phyloP scores from a whole-genome alignment of 2,329 filamentous ascomycete species.

The Lachnellula cervina region DNA sequence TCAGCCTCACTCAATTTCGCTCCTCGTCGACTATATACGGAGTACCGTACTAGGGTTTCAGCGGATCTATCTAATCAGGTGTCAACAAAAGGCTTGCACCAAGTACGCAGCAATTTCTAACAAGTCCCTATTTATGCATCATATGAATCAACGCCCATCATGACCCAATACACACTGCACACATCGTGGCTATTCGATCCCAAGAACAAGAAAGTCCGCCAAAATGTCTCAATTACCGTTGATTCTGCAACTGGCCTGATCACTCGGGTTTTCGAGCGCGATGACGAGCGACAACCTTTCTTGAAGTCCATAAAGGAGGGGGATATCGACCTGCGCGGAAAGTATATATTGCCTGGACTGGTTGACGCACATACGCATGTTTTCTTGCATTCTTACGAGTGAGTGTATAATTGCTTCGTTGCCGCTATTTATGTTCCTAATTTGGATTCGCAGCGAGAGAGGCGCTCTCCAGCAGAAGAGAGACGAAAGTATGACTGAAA shows the following conservation, averaged over 20 bases:
- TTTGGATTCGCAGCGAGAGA: constrained; percentile 32
- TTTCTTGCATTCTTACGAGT: constrained; percentile 48
- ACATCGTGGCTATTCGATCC: constrained; percentile 45
- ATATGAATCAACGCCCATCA: neutral
- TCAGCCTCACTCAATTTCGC: too few relatives aligned
- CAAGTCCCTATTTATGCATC: too few relatives aligned
- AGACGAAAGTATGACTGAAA: constrained; percentile 53
- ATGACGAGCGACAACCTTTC: constrained; percentile 8
- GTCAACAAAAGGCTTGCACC: too few relatives aligned
- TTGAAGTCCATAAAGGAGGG: constrained; percentile 25
- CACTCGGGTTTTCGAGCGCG: constrained; percentile 30
- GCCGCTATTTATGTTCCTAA: neutral
- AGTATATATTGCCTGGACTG: constrained; percentile 46
- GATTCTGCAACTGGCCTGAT: constrained; percentile 39
- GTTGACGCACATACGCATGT: constrained; percentile 54
- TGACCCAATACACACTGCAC: constrained; percentile 34
- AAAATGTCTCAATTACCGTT: constrained; percentile 41
- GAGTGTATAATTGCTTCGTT: constrained; percentile 4
- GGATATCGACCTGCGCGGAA: constrained; percentile 51
- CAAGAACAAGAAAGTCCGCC: constrained; percentile 36
- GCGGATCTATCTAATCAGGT: too few relatives aligned
- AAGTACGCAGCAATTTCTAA: too few relatives aligned
- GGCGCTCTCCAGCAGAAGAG: constrained; percentile 46
- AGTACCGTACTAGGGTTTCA: too few relatives aligned
- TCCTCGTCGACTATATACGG: too few relatives aligned